Evolutionary conservation across 768 basidiomycete species (phyloP), one percentile per base, ranked within the genome.

Genomic region (Kwoniella dendrophila): DNA sequence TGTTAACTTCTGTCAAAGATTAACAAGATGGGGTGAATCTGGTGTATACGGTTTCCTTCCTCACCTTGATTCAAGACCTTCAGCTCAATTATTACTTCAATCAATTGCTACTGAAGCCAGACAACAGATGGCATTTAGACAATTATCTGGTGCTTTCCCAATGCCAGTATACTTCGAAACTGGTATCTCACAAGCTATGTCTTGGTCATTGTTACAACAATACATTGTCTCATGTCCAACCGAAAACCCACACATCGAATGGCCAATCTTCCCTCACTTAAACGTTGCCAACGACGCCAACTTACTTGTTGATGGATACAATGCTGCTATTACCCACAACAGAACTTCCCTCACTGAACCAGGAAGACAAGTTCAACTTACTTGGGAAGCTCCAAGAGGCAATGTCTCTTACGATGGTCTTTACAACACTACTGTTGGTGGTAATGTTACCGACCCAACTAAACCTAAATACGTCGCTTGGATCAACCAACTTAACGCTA

Each of bases 91-190:
- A 12, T 78, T 88, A 16, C 71, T 84, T 6, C 84, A 87, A 71
- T 81, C 83, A 6, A 86, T 88, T 67, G 81, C 85, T 0, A 86
- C 84, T 12, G 86, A 88, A 76, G 83, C 84, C 20, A 79, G 87
- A 8, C 87, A 88, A 76, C 84, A 88, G 79, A 83, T 86, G 83
- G 81, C 83, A 47, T 86, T 88, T 81, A 74, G 87, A 4, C 86
- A 87, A 75, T 82, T 86, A 48, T 81, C 84, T 53, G 86, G 85
- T 0, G 74, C 74, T 22, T 70, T 83, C n/a, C 85, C 86, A 0
- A 84, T 86, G 84, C 84, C 85, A 40, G 73, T 80, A 49, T 84
- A 80, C 79, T 86, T 86, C 71, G 81, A 83, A 62, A 72, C 74
- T 20, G 84, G 83, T 33, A 84, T 87, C 68, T 84, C 86, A 2